phyloP scores from a whole-genome alignment of 2,329 filamentous ascomycete genomes.

The Cryphonectria naterciae region DNA sequence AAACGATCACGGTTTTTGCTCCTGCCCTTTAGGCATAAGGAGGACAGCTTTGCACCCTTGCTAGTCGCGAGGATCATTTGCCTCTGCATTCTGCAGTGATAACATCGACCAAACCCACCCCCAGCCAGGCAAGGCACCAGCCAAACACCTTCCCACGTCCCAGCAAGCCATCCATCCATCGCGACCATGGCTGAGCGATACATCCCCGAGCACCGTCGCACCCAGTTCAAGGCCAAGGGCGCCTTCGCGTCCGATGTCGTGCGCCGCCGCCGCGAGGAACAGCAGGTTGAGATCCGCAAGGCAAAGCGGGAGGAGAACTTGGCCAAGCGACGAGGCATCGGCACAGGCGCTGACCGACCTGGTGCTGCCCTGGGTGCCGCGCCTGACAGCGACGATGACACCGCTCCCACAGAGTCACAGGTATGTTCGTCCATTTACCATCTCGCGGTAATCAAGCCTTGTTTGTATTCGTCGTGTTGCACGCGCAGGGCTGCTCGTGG shows the following conservation, averaged over 20 bases:
- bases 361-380: conserved; percentile 84
- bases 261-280: conserved; percentile 95
- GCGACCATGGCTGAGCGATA: conserved; percentile 94
- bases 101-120: neutral
- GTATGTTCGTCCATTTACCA: conserved; percentile 55
- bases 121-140: conserved; percentile 13
- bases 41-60: neutral
- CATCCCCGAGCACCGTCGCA: conserved; percentile 98
- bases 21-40: neutral
- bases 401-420: conserved; percentile 92
- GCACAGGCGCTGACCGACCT: conserved; percentile 76
- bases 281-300: conserved; percentile 98
- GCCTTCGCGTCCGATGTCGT: conserved; percentile 99
- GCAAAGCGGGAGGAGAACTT: conserved; percentile 98
- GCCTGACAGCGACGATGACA: conserved; percentile 97
- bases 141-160: conserved; percentile 14
- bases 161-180: conserved; percentile 24
- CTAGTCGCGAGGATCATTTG: neutral
- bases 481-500: conserved; percentile 5
- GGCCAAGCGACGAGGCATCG: conserved; percentile 95
- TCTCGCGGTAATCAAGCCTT: conserved; percentile 25
- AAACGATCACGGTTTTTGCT: neutral
- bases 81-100: conserved; percentile 4
- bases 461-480: conserved; percentile 14
- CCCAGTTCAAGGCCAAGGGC: conserved; percentile 99